A percentile compares a stretch with the other conserved stretches of the same genome.
phyloP scores from a whole-genome alignment of 139 green algal species.

The Chlamydomonas sp. region DNA sequence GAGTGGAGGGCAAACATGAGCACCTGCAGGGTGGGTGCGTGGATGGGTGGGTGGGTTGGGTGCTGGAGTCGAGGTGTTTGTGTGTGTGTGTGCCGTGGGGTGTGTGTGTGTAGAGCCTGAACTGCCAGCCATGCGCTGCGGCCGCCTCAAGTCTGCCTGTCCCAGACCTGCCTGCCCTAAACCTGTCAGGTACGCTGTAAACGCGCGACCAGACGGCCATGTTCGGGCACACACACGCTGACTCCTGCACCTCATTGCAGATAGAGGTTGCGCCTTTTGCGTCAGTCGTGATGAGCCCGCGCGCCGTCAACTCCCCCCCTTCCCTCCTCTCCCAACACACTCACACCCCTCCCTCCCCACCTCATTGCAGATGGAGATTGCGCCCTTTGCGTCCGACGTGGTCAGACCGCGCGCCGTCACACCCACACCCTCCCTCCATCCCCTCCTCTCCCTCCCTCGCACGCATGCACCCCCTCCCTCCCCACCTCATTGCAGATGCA shows the following conservation, averaged over 20 bases:
- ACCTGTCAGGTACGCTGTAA: background rate
- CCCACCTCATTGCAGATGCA: slow-evolving; percentile 35
- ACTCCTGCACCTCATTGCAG: slow-evolving; percentile 22
- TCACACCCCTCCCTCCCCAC: slow-evolving; percentile 33
- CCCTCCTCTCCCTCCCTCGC: too few species aligned
- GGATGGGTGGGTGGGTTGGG: background rate
- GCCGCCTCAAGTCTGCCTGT: too few species aligned
- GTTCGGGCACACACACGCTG: too few species aligned
- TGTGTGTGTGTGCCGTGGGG: slow-evolving; percentile 5
- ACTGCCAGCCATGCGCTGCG: too few species aligned
- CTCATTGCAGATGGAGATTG: slow-evolving; percentile 32
- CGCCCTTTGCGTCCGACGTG: slow-evolving; percentile 20
- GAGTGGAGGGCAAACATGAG: background rate
- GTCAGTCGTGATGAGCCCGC: background rate
- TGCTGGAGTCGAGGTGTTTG: slow-evolving; percentile 1
- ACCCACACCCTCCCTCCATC: too few species aligned
- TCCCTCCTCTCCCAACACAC: too few species aligned
- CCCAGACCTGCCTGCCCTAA: background rate
- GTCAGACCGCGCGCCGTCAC: slow-evolving; percentile 32
- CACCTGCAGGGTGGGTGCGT: slow-evolving; percentile 10
- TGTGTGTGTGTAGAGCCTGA: slow-evolving; percentile 11
- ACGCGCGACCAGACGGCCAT: background rate
- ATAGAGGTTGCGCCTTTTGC: slow-evolving; percentile 2
- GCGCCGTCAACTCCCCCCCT: too few species aligned
- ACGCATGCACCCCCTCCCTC: too few species aligned